Percentiles rank a stretch among this genome's conserved stretches.
These are phyloP conservation scores for Nidula microcarpa DNA, from an alignment of 768 basidiomycete genomes.

Conservation along the genomic window DNA sequence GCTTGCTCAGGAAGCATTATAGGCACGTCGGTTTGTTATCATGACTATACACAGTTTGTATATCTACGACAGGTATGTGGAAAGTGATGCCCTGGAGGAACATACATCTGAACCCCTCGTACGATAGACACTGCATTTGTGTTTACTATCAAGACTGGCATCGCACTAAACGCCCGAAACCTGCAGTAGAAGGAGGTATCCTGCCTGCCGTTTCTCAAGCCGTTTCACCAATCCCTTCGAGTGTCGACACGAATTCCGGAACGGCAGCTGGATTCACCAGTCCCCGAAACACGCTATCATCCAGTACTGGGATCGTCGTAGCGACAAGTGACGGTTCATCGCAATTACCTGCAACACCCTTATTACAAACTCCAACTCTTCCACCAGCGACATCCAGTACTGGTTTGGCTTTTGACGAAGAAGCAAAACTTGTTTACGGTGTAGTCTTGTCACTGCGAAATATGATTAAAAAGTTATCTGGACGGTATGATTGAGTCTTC, in stretches of 20 bases:
- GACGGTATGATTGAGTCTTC: conserved; percentile 47
- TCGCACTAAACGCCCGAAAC: conserved; percentile 68
- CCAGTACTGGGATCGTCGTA: conserved; percentile 65
- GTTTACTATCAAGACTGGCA: conserved; percentile 98
- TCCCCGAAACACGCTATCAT: conserved; percentile 65
- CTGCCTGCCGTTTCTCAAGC: conserved; percentile 79
- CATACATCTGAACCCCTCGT: background rate
- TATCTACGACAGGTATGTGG: conserved; percentile 81
- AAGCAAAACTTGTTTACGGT: conserved; percentile 96
- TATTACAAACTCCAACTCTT: conserved; percentile 28
- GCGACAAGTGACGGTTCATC: conserved; percentile 45
- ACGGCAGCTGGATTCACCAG: conserved; percentile 41
- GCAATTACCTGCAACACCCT: conserved; percentile 30
- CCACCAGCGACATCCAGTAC: conserved; percentile 36
- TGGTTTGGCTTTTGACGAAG: conserved; percentile 90
- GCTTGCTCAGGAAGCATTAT: too few species aligned
- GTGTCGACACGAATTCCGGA: conserved; percentile 23
- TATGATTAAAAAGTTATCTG: conserved; percentile 93
- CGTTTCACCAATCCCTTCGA: conserved; percentile 35
- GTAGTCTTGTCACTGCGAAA: conserved; percentile 87
- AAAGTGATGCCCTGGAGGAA: background rate
- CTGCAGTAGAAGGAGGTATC: conserved; percentile 69
- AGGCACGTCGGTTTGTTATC: background rate
- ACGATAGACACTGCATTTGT: conserved; percentile 83
- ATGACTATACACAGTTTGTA: conserved; percentile 95